Base-by-base conservation (phyloP, 1,139 yeast species). In the Trichomonascaceae sp. region DNA sequence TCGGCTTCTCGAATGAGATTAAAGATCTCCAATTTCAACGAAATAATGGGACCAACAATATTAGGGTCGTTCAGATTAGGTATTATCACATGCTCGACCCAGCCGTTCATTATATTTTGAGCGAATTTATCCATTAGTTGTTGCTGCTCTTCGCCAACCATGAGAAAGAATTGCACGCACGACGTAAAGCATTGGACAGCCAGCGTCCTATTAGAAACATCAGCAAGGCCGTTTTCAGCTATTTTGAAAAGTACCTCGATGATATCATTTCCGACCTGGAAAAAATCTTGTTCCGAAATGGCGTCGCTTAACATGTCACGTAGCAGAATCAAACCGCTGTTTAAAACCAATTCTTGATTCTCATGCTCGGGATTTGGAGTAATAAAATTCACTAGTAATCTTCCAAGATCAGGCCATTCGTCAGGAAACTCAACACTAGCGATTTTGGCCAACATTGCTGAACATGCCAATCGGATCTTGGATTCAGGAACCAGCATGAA, bases 351-450 rank as follows among this genome's bases (percentile, higher is more conserved):
- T 56, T 74, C 61, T 30, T 71, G 67, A 39, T 70, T 66, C 3
- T 80, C 70, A 12, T 67, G 56, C 38, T 75, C 64, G 50, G 47
- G 30, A 13, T 48, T 39, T 3, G 50, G 45, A 6, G 52, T 74
- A 70, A 18, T 67, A 63, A 49, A 27, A 13, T 20, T 36, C 6
- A 53, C 24, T 4, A 49, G 38, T 1, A 41, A 39, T 9, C 73
- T 70, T 55, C 91, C 67, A 49, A 93, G 73, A 32, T 76, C 78
- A 0, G 97, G 96, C 98, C 98, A 93, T 65, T 89, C 96, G 63
- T 93, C 98, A 0, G 99, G 99, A 65, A 82, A 91, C 65, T 93
- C 99, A 1, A 85, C 87, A 1, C 88, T 86, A 0, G 96, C 91
- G 22, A 93, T 87, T 63, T 87, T 95, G 1, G 87, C 87, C 24